phyloP scores from a whole-genome alignment of 768 basidiomycete genomes.

The Xanthoconium purpureum region DNA sequence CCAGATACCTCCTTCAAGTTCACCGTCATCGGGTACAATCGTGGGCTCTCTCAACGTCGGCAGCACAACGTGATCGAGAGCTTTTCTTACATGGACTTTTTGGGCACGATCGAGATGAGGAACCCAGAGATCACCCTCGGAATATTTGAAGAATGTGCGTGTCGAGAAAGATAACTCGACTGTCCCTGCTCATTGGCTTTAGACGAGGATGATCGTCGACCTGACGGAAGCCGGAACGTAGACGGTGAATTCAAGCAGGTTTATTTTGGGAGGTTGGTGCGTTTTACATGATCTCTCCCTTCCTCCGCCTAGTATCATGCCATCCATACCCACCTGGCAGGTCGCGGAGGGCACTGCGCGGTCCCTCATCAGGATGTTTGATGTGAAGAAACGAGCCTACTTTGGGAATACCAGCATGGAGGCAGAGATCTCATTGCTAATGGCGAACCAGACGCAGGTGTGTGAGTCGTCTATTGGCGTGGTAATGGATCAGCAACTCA shows the following conservation, averaged over 20 bases:
- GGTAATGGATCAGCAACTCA: neutral
- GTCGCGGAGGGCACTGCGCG: conserved; percentile 66
- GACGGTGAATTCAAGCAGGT: conserved; percentile 68
- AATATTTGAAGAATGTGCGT: conserved; percentile 86
- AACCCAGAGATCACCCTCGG: conserved; percentile 69
- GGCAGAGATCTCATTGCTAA: conserved; percentile 88
- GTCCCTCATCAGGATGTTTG: conserved; percentile 62
- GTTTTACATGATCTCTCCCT: conserved; percentile 25
- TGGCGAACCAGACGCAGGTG: conserved; percentile 92
- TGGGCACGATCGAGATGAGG: conserved; percentile 80
- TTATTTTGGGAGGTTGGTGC: conserved; percentile 87
- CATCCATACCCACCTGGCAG: conserved; percentile 30
- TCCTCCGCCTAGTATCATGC: neutral
- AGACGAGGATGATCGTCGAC: conserved; percentile 54
- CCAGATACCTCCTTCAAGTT: conserved; percentile 79
- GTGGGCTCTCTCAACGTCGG: conserved; percentile 63
- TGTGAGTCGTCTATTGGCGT: conserved; percentile 29
- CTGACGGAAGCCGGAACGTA: conserved; percentile 50
- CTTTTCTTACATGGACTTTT: conserved; percentile 83
- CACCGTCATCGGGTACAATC: conserved; percentile 68
- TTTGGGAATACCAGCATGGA: conserved; percentile 99
- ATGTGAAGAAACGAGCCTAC: conserved; percentile 86
- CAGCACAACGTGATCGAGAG: conserved; percentile 69
- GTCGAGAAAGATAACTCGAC: neutral
- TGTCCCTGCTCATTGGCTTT: neutral